phyloP scores from a whole-genome alignment of 192 early-diverging fungal species.

The Cladochytrium replicatum region DNA sequence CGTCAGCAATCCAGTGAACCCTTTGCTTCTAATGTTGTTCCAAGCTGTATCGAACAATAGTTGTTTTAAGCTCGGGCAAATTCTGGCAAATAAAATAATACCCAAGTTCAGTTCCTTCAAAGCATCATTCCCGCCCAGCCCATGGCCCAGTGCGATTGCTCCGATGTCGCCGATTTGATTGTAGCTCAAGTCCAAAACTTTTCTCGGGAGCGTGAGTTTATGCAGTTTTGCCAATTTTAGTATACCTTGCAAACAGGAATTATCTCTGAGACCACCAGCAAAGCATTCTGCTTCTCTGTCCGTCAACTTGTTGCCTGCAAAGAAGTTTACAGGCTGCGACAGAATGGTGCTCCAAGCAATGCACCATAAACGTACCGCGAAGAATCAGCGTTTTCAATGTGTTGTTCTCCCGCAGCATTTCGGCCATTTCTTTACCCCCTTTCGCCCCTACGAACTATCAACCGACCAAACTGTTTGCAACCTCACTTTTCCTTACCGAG shows the following conservation, averaged over 20 bases:
- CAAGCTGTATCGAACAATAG: constrained; percentile 12
- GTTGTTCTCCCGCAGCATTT: constrained; percentile 38
- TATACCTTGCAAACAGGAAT: constrained; percentile 31
- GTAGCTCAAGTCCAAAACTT: constrained; percentile 38
- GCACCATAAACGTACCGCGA: constrained; percentile 16
- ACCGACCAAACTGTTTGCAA: no score
- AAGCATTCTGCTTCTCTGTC: constrained; percentile 37
- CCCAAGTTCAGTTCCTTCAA: constrained; percentile 39
- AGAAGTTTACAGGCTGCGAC: neutral
- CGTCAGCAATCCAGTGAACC: constrained; percentile 30
- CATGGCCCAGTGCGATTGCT: constrained; percentile 36
- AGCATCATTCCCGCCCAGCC: constrained; percentile 27
- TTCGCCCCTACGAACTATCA: constrained; percentile 9
- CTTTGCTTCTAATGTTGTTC: constrained; percentile 34
- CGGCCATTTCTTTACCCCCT: constrained; percentile 25
- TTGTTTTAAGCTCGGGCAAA: neutral
- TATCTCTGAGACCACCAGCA: constrained; percentile 35
- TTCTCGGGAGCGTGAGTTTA: neutral
- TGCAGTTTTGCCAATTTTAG: neutral
- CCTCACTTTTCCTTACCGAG: constrained; percentile 10
- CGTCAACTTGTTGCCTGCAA: constrained; percentile 31
- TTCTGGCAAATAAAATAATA: constrained; percentile 3
- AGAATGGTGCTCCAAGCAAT: neutral
- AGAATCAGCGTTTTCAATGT: constrained; percentile 33
- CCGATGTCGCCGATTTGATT: constrained; percentile 44